phyloP scores from a whole-genome alignment of 176 grass and related monocot genomes.

The Ensete ventricosum region DNA sequence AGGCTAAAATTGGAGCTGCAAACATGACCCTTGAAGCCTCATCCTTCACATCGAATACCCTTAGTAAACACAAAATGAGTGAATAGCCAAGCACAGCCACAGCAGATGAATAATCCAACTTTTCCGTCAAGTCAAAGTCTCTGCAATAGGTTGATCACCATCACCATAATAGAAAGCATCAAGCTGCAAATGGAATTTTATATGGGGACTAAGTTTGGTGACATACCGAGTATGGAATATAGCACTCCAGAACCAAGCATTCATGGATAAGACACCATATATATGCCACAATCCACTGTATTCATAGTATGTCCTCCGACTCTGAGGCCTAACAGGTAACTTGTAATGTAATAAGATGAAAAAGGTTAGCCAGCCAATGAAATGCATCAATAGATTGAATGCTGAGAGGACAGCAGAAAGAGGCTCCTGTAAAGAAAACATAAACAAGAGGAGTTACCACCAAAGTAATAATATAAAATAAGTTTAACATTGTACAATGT shows the following conservation, averaged over 20 bases:
- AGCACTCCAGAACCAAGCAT: constrained; percentile 94
- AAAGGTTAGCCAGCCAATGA: constrained; percentile 70
- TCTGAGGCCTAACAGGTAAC: constrained; percentile 61
- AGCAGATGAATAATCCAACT: constrained; percentile 90
- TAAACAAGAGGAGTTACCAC: background rate
- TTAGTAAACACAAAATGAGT: constrained; percentile 73
- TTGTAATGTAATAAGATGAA: constrained; percentile 55
- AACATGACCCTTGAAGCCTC: constrained; percentile 95
- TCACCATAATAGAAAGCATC: constrained; percentile 15
- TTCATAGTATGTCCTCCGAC: constrained; percentile 65
- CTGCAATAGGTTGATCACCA: constrained; percentile 33
- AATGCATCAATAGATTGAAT: constrained; percentile 64
- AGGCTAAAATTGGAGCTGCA: constrained; percentile 87
- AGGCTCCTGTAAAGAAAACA: constrained; percentile 46
- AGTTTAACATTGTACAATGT: background rate
- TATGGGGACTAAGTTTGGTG: background rate
- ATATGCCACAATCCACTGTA: constrained; percentile 92
- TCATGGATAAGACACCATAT: constrained; percentile 81
- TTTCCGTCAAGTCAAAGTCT: constrained; percentile 91
- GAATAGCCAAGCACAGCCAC: constrained; percentile 78
- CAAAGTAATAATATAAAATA: background rate
- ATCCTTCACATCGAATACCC: constrained; percentile 76
- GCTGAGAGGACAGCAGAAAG: constrained; percentile 61
- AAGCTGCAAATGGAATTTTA: background rate
- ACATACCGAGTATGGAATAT: constrained; percentile 83